Percentiles rank a stretch among this genome's conserved stretches.
phyloP scores from a whole-genome alignment of 192 early-diverging fungal species.

The Tieghemiomyces parasiticus region DNA sequence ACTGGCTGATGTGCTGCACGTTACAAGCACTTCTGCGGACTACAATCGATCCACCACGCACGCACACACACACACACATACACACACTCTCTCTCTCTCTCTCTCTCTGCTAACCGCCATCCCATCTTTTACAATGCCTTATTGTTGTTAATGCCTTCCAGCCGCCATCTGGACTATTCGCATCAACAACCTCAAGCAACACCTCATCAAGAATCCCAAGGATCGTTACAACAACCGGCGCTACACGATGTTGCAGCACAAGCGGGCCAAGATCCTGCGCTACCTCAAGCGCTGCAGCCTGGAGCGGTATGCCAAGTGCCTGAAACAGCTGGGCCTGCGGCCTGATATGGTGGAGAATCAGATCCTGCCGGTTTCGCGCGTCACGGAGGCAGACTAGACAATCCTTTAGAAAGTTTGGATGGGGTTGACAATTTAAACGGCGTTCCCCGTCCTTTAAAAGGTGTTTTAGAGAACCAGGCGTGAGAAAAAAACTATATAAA shows the following conservation, averaged over 20 bases:
- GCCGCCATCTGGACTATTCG: slow-evolving; percentile 82
- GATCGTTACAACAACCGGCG: slow-evolving; percentile 81
- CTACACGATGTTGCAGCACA: slow-evolving; percentile 63
- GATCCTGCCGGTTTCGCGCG: slow-evolving; percentile 24
- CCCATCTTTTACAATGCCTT: slow-evolving; percentile 12
- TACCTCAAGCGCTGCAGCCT: slow-evolving; percentile 66
- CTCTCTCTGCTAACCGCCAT: not conserved
- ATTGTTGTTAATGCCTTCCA: slow-evolving; percentile 16
- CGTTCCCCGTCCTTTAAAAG: too few relatives aligned
- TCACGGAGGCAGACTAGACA: not conserved
- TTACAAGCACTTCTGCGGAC: too few relatives aligned
- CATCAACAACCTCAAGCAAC: slow-evolving; percentile 72
- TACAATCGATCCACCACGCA: too few relatives aligned
- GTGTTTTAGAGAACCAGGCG: too few relatives aligned
- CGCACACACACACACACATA: too few relatives aligned
- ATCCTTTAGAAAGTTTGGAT: too few relatives aligned
- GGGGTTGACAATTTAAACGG: too few relatives aligned
- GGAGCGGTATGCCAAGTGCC: slow-evolving; percentile 48
- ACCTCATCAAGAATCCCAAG: slow-evolving; percentile 65
- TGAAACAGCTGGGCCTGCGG: slow-evolving; percentile 54
- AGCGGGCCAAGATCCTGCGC: slow-evolving; percentile 70
- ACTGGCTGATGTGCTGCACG: too few relatives aligned
- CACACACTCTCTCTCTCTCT: not conserved
- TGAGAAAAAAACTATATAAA: too few relatives aligned
- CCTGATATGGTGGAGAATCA: slow-evolving; percentile 36